Evolutionary conservation across 768 basidiomycete species (phyloP).

Genomic region (Suillus plorans): DNA sequence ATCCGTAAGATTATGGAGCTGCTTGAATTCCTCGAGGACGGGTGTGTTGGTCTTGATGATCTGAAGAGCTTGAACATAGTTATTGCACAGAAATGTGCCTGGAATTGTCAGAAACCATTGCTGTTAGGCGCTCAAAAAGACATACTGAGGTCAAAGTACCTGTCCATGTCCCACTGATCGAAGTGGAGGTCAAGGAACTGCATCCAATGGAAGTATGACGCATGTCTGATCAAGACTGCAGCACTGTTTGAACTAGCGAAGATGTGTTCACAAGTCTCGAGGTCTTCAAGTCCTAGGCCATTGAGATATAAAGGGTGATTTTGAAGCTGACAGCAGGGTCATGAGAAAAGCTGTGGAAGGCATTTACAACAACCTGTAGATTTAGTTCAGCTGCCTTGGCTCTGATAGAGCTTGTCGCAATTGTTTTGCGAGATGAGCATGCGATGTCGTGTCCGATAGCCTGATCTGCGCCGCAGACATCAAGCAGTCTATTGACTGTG

Average conservation of each 20-base stretch:
- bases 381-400: conserved; percentile 2
- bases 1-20: not conserved
- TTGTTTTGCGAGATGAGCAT: conserved; percentile 25
- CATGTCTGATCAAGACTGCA: conserved; percentile 11
- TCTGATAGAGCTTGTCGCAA: conserved; percentile 16
- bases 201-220: conserved; percentile 18
- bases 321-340: conserved; percentile 17
- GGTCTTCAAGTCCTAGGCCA: conserved; percentile 17
- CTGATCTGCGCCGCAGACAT: conserved; percentile 15
- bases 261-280: conserved; percentile 18
- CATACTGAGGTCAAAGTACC: conserved; percentile 4
- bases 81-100: conserved; percentile 13
- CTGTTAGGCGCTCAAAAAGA: not conserved
- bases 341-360: conserved; percentile 25
- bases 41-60: too few relatives aligned
- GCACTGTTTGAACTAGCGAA: conserved; percentile 15
- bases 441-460: conserved; percentile 30
- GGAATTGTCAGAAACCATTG: conserved; percentile 6
- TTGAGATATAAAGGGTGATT: conserved; percentile 14
- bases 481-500: conserved; percentile 21
- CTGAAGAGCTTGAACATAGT: too few relatives aligned
- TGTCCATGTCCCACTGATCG: conserved; percentile 7
- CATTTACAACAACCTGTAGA: conserved; percentile 16
- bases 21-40: conserved; percentile 2
- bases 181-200: conserved; percentile 13